Percentiles rank a stretch among this genome's conserved stretches.
Evolutionary conservation across 345 rosid species (phyloP).

Genomic region (Hirschfeldia incana): DNA sequence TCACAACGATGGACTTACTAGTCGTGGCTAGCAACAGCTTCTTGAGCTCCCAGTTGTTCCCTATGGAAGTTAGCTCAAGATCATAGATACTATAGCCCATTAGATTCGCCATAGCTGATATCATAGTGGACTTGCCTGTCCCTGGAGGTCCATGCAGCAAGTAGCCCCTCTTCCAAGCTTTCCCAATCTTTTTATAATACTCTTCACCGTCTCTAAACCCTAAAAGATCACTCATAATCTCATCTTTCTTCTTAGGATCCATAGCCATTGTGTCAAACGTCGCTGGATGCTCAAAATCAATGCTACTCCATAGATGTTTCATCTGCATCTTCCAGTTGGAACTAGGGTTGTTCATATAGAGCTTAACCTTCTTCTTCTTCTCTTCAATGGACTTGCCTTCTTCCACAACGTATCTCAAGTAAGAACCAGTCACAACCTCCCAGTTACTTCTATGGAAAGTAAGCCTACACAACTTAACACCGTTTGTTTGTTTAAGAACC

Average conservation of each 20-base stretch:
- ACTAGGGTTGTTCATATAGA: slow-evolving; percentile 50
- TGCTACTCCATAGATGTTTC: slow-evolving; percentile 33
- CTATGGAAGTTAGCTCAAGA: slow-evolving; percentile 41
- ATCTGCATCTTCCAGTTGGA: background rate
- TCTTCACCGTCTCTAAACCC: slow-evolving; percentile 41
- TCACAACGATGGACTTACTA: slow-evolving; percentile 46
- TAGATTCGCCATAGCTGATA: slow-evolving; percentile 48
- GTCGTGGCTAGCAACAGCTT: slow-evolving; percentile 36
- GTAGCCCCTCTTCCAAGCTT: slow-evolving; percentile 51
- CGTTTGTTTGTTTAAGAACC: background rate
- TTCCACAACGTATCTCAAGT: slow-evolving; percentile 46
- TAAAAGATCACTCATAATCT: slow-evolving; percentile 37
- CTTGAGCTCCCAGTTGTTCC: slow-evolving; percentile 41
- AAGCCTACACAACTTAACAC: slow-evolving; percentile 32
- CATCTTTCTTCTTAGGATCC: slow-evolving; percentile 37
- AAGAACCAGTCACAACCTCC: slow-evolving; percentile 41
- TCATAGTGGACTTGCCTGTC: slow-evolving; percentile 50
- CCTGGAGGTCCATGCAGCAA: slow-evolving; percentile 49
- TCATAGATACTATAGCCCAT: slow-evolving; percentile 43
- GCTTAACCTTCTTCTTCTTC: slow-evolving; percentile 48
- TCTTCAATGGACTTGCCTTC: slow-evolving; percentile 46
- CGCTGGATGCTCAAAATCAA: slow-evolving; percentile 43
- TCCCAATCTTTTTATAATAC: slow-evolving; percentile 43
- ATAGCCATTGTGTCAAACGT: slow-evolving; percentile 46
- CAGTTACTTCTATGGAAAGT: slow-evolving; percentile 47